Base-by-base conservation (phyloP, 208 protist genomes). In the Novymonas esmeraldas region DNA sequence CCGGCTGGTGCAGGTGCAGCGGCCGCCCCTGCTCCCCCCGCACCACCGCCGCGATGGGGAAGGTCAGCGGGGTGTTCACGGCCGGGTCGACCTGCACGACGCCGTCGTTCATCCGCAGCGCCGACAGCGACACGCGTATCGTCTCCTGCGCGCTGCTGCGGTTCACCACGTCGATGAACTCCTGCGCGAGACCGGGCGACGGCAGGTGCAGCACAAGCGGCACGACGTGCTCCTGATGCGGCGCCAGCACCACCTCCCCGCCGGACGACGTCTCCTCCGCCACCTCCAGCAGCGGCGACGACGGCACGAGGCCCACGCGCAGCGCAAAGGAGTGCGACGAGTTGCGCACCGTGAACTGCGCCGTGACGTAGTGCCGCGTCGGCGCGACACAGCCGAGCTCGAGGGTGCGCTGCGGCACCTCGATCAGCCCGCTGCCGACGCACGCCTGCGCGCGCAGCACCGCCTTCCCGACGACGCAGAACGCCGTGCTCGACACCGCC, bases 321-420 rank as follows among this genome's bases (percentile, higher is more conserved):
- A 92, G 72, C n/a, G 67, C 18, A 58, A 90, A 92, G n/a, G 76
- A 78, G 66, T 90, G 76, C 0, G 85, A 92, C 1, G 84, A 77
- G 55, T 95, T 95, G 49, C 26, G 58, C 38, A 95, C 41, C 6
- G 48, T 76, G 10, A 92, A 34, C 24, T 70, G 64, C 10, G 85
- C 70, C 24, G 61, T 73, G 28, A 78, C 75, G 16, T 55, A 22
- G n/a, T 81, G 59, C 44, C 73, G 72, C n/a, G 57, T 62, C 10
- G 81, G 54, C 28, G 51, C 60, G 39, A 95, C 78, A 38, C 73
- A 68, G 14, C 84, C 85, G 1, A 92, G 58, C 28, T 90, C 77
- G 24, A 95, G 61, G 16, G 55, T 50, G 0, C 67, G 60, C 41
- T 71, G 67, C 9, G 64, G 48, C 26, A 91, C 67, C 2, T 70